Conservation (phyloP, 345 rosid genomes). For the Turnera subulata region DNA sequence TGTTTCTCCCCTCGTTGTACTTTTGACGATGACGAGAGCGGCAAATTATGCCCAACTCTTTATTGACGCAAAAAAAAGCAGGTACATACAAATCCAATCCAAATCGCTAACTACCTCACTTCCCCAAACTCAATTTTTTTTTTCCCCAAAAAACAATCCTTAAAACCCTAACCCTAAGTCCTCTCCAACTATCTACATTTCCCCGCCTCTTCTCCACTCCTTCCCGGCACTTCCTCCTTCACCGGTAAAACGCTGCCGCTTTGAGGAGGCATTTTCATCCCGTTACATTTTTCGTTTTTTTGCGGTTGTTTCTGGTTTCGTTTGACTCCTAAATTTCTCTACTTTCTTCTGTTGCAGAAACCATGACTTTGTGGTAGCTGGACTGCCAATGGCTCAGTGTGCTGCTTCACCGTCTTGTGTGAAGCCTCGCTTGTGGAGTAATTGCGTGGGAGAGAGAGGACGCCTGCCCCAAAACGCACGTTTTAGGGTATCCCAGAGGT, state of each 20-base stretch:
- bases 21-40: too few species aligned
- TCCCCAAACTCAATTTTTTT: too few species aligned
- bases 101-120: too few species aligned
- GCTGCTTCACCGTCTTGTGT: slow-evolving; percentile 38
- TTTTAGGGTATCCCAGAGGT: slow-evolving; percentile 33
- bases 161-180: too few species aligned
- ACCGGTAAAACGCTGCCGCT: too few species aligned
- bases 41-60: too few species aligned
- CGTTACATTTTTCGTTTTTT: too few species aligned
- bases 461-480: slow-evolving; percentile 16
- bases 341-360: slow-evolving; percentile 8
- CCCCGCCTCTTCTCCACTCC: neutral
- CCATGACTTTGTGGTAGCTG: slow-evolving; percentile 22
- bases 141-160: too few species aligned
- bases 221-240: neutral
- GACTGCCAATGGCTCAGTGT: slow-evolving; percentile 46
- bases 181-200: neutral
- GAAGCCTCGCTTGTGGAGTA: slow-evolving; percentile 37
- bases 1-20: too few species aligned
- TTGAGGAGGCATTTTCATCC: too few species aligned
- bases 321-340: neutral
- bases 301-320: neutral
- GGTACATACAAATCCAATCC: slow-evolving; percentile 33
- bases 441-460: slow-evolving; percentile 4
- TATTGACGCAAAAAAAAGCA: too few species aligned